A percentile compares a stretch with the other conserved stretches of the same genome.
Evolutionary conservation across 495 filamentous ascomycete species (phyloP).

Genomic region (Endocarpon pusillum): DNA sequence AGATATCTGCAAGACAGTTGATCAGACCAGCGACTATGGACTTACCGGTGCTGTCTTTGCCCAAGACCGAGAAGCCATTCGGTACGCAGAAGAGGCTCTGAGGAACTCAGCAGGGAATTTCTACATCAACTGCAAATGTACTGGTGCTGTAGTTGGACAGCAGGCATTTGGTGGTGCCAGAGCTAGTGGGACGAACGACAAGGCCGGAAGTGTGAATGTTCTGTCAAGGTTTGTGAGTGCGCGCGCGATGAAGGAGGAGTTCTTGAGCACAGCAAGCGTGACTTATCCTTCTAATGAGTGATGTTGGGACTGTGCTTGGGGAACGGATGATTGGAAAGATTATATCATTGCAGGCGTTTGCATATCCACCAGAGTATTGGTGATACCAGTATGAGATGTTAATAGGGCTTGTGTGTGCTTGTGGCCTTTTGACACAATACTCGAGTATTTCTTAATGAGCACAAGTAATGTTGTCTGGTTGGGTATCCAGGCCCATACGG

Average conservation of each 20-base stretch:
- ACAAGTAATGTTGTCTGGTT: too few species aligned
- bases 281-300: conserved; percentile 66
- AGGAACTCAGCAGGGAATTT: conserved; percentile 74
- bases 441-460: too few species aligned
- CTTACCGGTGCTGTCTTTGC: conserved; percentile 72
- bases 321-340: too few species aligned
- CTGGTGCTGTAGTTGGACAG: conserved; percentile 81
- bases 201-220: conserved; percentile 65
- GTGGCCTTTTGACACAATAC: too few species aligned
- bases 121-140: conserved; percentile 88
- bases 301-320: too few species aligned
- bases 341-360: too few species aligned
- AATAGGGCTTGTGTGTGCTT: too few species aligned
- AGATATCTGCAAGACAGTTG: conserved; percentile 37
- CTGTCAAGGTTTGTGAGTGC: conserved; percentile 65
- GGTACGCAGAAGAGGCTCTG: conserved; percentile 52
- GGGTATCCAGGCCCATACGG: too few species aligned
- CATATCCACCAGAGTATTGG: too few species aligned
- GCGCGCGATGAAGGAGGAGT: conserved; percentile 86
- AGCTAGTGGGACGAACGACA: conserved; percentile 82
- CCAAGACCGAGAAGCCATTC: conserved; percentile 47
- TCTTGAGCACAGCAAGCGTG: conserved; percentile 47
- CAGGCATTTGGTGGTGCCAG: conserved; percentile 80
- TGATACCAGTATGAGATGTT: too few species aligned
- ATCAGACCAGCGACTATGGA: conserved; percentile 55